phyloP scores from a whole-genome alignment of 1,284 basidiomycete genomes.

The Hemileia vastatrix region DNA sequence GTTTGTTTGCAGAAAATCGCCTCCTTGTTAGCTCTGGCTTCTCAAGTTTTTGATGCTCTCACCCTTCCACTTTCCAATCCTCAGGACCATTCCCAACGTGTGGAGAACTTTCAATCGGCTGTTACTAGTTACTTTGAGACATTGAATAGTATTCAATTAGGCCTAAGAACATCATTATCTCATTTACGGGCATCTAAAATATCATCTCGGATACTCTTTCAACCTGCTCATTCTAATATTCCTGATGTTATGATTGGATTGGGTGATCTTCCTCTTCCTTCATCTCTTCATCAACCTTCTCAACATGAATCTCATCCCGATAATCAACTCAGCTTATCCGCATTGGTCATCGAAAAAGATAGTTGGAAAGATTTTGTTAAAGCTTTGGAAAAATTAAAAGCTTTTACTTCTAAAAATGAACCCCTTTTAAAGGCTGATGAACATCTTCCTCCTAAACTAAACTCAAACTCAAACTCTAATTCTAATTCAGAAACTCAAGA shows the following conservation, averaged over 20 bases:
- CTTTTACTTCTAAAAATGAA: no score
- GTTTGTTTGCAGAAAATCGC: constrained; percentile 16
- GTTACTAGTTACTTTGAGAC: constrained; percentile 6
- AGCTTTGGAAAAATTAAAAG: neutral
- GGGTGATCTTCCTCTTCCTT: neutral
- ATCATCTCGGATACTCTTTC: constrained; percentile 14
- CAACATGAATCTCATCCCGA: neutral
- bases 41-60: neutral
- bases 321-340: neutral
- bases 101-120: neutral
- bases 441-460: no score
- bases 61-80: no score
- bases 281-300: neutral
- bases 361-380: constrained; percentile 1
- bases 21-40: constrained; percentile 1
- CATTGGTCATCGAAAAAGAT: constrained; percentile 5
- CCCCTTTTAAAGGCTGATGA: no score
- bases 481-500: no score
- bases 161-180: constrained; percentile 8
- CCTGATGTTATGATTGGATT: constrained; percentile 6
- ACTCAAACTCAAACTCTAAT: no score
- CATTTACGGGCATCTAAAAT: constrained; percentile 10
- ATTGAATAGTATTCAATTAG: constrained; percentile 13
- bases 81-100: neutral
- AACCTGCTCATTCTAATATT: constrained; percentile 4